Evolutionary conservation across 176 grass and related monocot species (phyloP).

Genomic region (Sorghum bicolor): DNA sequence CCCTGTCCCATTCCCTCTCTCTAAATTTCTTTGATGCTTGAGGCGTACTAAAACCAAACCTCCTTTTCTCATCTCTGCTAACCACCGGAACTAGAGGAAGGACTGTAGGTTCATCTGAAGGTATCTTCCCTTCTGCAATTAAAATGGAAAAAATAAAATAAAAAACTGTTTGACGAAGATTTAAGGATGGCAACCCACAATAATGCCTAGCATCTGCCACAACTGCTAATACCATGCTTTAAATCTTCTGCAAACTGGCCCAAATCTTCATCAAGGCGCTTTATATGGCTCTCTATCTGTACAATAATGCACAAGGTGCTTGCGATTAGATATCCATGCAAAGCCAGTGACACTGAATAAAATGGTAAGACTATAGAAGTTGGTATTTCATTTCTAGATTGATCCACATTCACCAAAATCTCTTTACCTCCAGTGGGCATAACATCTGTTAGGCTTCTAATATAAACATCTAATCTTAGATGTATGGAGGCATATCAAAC

Average conservation of each 20-base stretch:
- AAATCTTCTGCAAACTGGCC: conserved; percentile 91
- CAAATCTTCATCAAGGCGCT: conserved; percentile 91
- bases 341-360: background rate
- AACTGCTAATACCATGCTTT: conserved; percentile 70
- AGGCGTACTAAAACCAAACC: conserved; percentile 65
- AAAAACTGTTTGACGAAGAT: conserved; percentile 14
- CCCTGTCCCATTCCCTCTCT: conserved; percentile 85
- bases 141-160: background rate
- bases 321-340: conserved; percentile 9
- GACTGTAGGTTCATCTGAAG: conserved; percentile 73
- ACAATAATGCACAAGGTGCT: conserved; percentile 19
- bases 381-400: background rate
- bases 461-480: conserved; percentile 3
- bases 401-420: background rate
- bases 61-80: conserved; percentile 74
- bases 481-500: background rate
- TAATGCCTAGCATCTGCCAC: conserved; percentile 6
- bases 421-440: background rate
- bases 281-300: conserved; percentile 98
- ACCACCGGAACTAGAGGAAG: conserved; percentile 59
- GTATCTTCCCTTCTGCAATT: conserved; percentile 85
- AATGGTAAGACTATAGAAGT: background rate
- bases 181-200: background rate
- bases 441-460: background rate
- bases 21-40: conserved; percentile 75